These are phyloP conservation scores for Lodderomyces parapsilosis DNA, from an alignment of 1,139 yeast species.

Conservation along the genomic window DNA sequence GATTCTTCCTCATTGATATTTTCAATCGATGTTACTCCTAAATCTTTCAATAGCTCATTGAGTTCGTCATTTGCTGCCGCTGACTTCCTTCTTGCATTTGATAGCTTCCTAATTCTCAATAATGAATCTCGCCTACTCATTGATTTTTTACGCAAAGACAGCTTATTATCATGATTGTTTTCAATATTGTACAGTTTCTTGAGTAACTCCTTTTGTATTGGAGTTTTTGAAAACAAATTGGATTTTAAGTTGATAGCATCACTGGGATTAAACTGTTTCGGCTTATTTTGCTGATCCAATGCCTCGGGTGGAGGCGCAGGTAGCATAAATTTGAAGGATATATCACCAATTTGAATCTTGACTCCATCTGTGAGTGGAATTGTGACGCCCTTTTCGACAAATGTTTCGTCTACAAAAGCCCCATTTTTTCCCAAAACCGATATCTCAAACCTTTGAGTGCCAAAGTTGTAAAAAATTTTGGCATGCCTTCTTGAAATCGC, in stretches of 20 bases:
- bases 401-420: conserved; percentile 88
- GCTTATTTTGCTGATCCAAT: conserved; percentile 11
- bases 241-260: conserved; percentile 55
- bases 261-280: conserved; percentile 49
- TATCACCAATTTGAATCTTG: conserved; percentile 89
- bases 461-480: conserved; percentile 90
- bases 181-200: conserved; percentile 9
- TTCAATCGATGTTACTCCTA: conserved; percentile 38
- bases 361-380: conserved; percentile 81
- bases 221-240: conserved; percentile 35
- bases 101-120: conserved; percentile 27
- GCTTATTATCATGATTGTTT: neutral
- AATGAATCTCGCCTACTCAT: conserved; percentile 17
- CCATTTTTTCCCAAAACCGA: conserved; percentile 93
- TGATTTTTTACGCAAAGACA: conserved; percentile 10
- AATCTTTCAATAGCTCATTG: conserved; percentile 35
- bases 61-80: conserved; percentile 44
- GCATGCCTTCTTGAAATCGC: conserved; percentile 94
- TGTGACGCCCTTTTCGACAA: conserved; percentile 86
- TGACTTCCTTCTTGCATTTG: conserved; percentile 41
- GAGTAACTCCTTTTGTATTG: conserved; percentile 16
- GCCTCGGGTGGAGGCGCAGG: conserved; percentile 49
- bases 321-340: conserved; percentile 79
- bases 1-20: conserved; percentile 37
- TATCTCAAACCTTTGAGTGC: conserved; percentile 87